Base-by-base conservation (phyloP, 192 early-diverging fungal species). In the Coemansia asiatica region DNA sequence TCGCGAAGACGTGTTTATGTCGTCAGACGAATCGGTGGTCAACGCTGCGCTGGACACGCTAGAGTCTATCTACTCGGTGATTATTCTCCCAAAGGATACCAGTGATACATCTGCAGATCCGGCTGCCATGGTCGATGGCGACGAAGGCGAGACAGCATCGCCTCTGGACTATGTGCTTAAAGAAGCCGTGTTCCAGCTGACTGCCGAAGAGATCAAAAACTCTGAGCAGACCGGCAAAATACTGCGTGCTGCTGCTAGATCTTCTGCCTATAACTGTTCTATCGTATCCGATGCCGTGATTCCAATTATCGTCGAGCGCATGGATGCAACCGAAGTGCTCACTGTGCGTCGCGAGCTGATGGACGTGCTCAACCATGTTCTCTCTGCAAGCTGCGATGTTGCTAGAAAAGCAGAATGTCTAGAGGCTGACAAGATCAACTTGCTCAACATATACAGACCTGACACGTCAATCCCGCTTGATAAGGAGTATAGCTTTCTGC, bases 401-500 rank as follows among this genome's bases (percentile, higher is more conserved):
- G 46, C 63, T 6, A 50, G 70, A n/a, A 67, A 61, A 22, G 73
- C 75, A 29, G 74, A 76, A 46, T 75, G 91, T 22, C 69, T 95
- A 33, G 65, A 89, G 6, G 49, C 87, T 0, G 91, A 85, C 64
- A 94, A 96, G 71, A 87, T 87, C 66, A 84, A 87, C n/a, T 81
- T 92, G 60, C 89, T 93, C 62, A 86, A 81, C 47, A 69, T 92
- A 4, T 95, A 91, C 63, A 85, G 84, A 19, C 77, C 84, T 8
- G 85, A 92, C 9, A 66, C 89, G 6, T 71, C 88, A 22, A 78
- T 88, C 0, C 85, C 86, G 23, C 63, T 78, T 0, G 75, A 82
- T 35, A 89, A 91, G 65, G 91, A 94, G 70, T 91, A 93, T 66
- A 88, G 84, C 56, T 86, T 86, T 8, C 68, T 94, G 51, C 83